Conservation (phyloP, 108 stramenopile species). For the Fragilariopsis cylindrus region DNA sequence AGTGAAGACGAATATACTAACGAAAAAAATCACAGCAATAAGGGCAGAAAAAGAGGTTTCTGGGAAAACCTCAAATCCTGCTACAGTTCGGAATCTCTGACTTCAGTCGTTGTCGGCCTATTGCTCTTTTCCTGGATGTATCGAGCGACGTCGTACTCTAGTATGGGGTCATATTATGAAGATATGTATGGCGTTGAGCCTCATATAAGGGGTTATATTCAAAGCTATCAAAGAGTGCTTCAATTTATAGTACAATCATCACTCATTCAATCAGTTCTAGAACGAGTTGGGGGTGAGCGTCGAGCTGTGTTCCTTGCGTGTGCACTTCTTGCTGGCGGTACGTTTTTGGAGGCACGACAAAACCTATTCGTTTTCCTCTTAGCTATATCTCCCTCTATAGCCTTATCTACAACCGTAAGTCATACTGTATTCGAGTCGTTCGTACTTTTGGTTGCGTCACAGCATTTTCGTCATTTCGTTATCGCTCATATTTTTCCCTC, state of each 20-base stretch:
- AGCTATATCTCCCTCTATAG: conserved; percentile 50
- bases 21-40: not conserved
- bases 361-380: conserved; percentile 41
- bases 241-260: conserved; percentile 62
- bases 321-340: conserved; percentile 47
- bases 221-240: conserved; percentile 59
- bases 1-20: not conserved
- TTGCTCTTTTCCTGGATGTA: conserved; percentile 60
- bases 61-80: conserved; percentile 50
- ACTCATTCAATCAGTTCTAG: conserved; percentile 46
- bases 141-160: conserved; percentile 63
- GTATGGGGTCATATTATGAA: conserved; percentile 76
- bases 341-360: conserved; percentile 41
- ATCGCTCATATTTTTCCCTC: too few relatives aligned
- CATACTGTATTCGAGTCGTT: too few relatives aligned
- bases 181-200: conserved; percentile 76
- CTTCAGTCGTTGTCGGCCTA: conserved; percentile 50
- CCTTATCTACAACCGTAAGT: conserved; percentile 35
- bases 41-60: conserved; percentile 24
- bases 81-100: conserved; percentile 51
- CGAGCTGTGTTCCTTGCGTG: conserved; percentile 45
- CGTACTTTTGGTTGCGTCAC: too few relatives aligned
- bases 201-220: conserved; percentile 69
- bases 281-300: conserved; percentile 52
- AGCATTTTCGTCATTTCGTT: too few relatives aligned